Percentiles rank a stretch among this genome's conserved stretches.
These are phyloP conservation scores for Hawksworthiomyces lignivorus DNA, from an alignment of 2,329 filamentous ascomycete genomes.

Conservation along the genomic window DNA sequence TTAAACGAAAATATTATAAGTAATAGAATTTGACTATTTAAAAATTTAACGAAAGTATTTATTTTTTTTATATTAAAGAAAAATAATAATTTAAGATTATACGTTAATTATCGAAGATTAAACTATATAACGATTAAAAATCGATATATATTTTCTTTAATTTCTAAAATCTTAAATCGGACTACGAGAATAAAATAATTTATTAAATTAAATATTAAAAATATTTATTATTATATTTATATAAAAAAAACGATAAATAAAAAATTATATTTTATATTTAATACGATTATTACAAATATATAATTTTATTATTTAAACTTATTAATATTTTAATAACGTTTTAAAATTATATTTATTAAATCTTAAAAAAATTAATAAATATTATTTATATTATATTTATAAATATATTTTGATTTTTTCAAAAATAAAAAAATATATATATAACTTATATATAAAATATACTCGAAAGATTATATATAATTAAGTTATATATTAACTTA, in stretches of 20 bases:
- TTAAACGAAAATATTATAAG: too few relatives aligned
- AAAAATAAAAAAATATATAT: neutral
- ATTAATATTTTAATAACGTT: neutral
- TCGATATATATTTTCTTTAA: too few relatives aligned
- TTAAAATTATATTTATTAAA: neutral
- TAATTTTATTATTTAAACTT: neutral
- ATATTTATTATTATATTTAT: neutral
- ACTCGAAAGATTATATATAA: constrained; percentile 2
- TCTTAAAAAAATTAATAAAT: neutral
- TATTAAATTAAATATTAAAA: too few relatives aligned
- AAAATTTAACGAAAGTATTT: too few relatives aligned
- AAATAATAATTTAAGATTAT: too few relatives aligned
- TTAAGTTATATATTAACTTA: too few relatives aligned
- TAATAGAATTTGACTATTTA: too few relatives aligned
- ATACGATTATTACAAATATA: neutral
- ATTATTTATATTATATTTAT: constrained; percentile 3
- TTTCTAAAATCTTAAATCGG: too few relatives aligned
- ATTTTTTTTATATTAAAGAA: too few relatives aligned
- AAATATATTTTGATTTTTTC: neutral
- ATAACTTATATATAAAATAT: constrained; percentile 4
- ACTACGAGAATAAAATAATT: too few relatives aligned
- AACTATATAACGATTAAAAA: too few relatives aligned
- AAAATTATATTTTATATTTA: constrained; percentile 1
- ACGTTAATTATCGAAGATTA: too few relatives aligned
- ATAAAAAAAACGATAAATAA: neutral